Evolutionary conservation across 805 yeast genomes (phyloP).

Genomic region (Suhomyces canberraensis): DNA sequence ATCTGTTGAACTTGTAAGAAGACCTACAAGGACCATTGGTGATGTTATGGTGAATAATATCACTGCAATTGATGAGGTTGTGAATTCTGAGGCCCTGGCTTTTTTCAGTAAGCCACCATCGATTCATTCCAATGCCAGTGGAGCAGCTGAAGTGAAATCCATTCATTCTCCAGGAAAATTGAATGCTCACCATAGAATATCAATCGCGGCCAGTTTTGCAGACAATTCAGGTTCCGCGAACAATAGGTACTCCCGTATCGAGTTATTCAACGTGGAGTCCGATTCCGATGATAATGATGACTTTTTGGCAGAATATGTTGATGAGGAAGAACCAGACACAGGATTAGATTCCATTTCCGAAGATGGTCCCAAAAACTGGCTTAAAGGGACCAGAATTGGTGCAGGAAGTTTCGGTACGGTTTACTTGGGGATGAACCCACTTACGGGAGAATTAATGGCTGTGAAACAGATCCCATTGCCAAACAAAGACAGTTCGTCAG

Average conservation of each 20-base stretch:
- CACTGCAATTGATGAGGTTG: conserved; percentile 51
- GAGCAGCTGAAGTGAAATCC: conserved; percentile 16
- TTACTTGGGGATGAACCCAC: conserved; percentile 84
- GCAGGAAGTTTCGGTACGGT: conserved; percentile 95
- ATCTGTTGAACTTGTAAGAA: conserved; percentile 13
- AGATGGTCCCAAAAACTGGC: conserved; percentile 77
- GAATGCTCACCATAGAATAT: conserved; percentile 15
- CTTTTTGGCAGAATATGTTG: conserved; percentile 20
- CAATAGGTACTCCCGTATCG: conserved; percentile 45
- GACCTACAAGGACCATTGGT: conserved; percentile 52
- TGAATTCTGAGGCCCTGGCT: conserved; percentile 26
- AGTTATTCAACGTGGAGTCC: conserved; percentile 41
- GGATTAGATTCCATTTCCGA: conserved; percentile 34
- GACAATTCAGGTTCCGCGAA: conserved; percentile 17
- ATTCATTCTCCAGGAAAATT: conserved; percentile 9
- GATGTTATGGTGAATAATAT: conserved; percentile 57
- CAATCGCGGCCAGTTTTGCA: conserved; percentile 29
- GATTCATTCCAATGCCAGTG: conserved; percentile 14
- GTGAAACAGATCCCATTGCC: conserved; percentile 88
- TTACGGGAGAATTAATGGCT: conserved; percentile 95
- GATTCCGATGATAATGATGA: conserved; percentile 21
- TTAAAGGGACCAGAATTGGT: conserved; percentile 89
- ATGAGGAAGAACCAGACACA: conserved; percentile 39
- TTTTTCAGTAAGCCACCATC: conserved; percentile 26
- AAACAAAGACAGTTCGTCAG: conserved; percentile 32